A percentile compares a stretch with the other conserved stretches of the same genome.
Evolutionary conservation across 495 filamentous ascomycete species (phyloP).

Genomic region (Annulohypoxylon stygium): DNA sequence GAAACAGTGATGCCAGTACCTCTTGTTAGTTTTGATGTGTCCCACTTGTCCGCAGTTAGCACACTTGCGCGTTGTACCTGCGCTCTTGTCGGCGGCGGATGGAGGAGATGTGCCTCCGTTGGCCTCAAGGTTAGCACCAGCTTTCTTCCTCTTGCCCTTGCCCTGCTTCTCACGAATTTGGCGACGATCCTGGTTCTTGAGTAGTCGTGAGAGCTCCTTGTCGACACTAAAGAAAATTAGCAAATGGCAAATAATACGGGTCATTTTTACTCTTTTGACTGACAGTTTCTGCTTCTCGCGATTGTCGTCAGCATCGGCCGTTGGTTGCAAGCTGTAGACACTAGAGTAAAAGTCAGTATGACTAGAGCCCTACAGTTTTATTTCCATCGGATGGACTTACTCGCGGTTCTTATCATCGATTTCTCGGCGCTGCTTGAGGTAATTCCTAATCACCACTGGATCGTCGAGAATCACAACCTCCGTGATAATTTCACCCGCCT

Average conservation of each 20-base stretch:
- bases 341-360: constrained; percentile 51
- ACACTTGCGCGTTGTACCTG: constrained; percentile 89
- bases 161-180: constrained; percentile 90
- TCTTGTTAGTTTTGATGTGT: constrained; percentile 99
- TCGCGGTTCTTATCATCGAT: constrained; percentile 75
- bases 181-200: constrained; percentile 91
- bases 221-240: constrained; percentile 66
- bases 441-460: constrained; percentile 77
- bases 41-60: constrained; percentile 96
- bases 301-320: constrained; percentile 77
- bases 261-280: constrained; percentile 47
- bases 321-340: constrained; percentile 69
- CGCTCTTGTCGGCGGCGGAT: constrained; percentile 60
- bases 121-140: constrained; percentile 38
- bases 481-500: constrained; percentile 71
- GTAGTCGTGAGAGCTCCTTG: constrained; percentile 81
- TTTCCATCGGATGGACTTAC: constrained; percentile 57
- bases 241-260: constrained; percentile 54
- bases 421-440: constrained; percentile 65
- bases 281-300: constrained; percentile 68
- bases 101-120: constrained; percentile 64
- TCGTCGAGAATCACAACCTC: constrained; percentile 76
- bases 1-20: constrained; percentile 66
- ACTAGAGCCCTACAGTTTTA: not conserved
- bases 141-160: constrained; percentile 59